Base-by-base conservation (phyloP, 108 stramenopile species). In the Conticribra guillardii region DNA sequence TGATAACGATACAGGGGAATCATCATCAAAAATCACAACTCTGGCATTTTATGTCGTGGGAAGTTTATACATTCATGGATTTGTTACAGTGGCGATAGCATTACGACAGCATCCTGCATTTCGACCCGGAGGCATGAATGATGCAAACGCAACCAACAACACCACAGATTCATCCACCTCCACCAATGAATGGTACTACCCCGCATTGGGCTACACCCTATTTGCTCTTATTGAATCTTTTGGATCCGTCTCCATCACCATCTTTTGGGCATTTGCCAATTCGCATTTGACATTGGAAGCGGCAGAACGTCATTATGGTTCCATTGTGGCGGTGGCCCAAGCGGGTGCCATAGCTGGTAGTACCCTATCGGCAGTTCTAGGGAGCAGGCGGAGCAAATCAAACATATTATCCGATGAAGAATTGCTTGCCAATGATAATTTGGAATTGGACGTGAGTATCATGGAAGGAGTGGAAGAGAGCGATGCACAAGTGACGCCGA, bases 181-280 rank as follows among this genome's bases (percentile, higher is more conserved):
- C 37, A 41, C 33, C 48, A 31, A 30, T 51, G 71, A 52, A 32
- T 69, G 41, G 67, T 69, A 85, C 8, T 87, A 84, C 76, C 83
- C 94, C 16, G 37, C 95, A 8, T 50, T 98, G 32, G 98, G 95
- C 8, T 97, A 96, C 82, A 60, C 85, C 29, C 57, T 89, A 5
- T 97, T 92, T 82, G 84, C 94, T 2, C 84, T 90, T 3, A 89
- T 98, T 17, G 98, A 98, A 76, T 96, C 96, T 8, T 98, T 89
- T 81, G 98, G 98, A 5, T 97, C 96, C 5, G 74, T 98, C 9
- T 82, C 93, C 7, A 96, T 98, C 54, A 92, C 96, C 7, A 81
- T 86, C 27, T 98, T 97, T 82, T 98, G 98, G 98, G 90, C 95
- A 58, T 97, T 89, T 74, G 86, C 92, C 53, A 98, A 98, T 68